Conservation (phyloP, 192 early-diverging fungal species). For the Coemansia pectinata region DNA sequence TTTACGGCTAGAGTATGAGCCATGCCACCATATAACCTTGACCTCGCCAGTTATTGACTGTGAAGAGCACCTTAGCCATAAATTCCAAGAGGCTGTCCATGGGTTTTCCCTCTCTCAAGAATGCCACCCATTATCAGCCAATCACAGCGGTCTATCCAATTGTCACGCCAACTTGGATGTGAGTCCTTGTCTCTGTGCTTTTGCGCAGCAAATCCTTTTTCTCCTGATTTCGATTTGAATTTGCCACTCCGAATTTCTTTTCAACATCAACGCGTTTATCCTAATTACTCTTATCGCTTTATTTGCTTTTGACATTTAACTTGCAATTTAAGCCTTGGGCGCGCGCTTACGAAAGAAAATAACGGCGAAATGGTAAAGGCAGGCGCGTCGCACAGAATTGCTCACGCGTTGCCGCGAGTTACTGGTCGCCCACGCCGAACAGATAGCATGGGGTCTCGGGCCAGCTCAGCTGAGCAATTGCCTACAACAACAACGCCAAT, state of each 20-base stretch:
- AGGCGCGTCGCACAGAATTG: neutral
- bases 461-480: neutral
- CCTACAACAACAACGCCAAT: neutral
- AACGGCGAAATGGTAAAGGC: neutral
- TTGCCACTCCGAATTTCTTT: neutral
- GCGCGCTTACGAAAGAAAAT: neutral
- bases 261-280: neutral
- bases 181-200: neutral
- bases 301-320: neutral
- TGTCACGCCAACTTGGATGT: neutral
- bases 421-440: neutral
- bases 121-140: neutral
- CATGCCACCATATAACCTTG: neutral
- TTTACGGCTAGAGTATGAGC: neutral
- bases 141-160: slow-evolving; percentile 3
- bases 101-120: no score
- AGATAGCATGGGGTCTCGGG: slow-evolving; percentile 1
- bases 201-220: neutral
- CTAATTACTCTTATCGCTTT: neutral
- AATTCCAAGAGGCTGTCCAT: no score
- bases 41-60: neutral
- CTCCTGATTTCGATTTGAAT: neutral
- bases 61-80: neutral
- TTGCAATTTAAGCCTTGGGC: neutral
- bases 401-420: slow-evolving; percentile 1